Base-by-base conservation (phyloP, 139 green algal genomes). In the Haematococcus lacustris region DNA sequence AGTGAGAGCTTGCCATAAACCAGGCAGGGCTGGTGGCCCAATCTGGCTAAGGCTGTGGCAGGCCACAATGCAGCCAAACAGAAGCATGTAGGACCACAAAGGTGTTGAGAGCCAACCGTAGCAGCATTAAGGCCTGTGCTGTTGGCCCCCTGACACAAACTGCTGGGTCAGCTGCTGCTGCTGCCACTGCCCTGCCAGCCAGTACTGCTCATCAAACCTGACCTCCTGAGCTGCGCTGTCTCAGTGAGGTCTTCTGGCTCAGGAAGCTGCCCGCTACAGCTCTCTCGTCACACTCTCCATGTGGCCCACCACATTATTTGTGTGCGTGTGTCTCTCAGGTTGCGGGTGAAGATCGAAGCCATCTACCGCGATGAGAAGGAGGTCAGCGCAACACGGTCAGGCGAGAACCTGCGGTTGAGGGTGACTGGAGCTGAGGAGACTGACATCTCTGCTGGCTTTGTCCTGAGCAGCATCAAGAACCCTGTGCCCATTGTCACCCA, bases 281-380 rank as follows among this genome's bases (percentile, higher is more conserved):
- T 28, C 47, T 57, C n/a, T n/a, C n/a, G n/a, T n/a, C n/a, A n/a
- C n/a, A n/a, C n/a, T n/a, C n/a, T n/a, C n/a, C n/a, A n/a, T n/a
- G n/a, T 57, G 47, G 13, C 13, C 13, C 47, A 28, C 21, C 47
- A 21, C 21, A 21, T 57, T 57, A 21, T 57, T 57, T 57, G 47
- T 13, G 13, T 57, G 47, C 13, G 17, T 53, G 17, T 17, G 43
- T 53, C 9, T 17, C 9, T 26, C 69, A 80, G 74, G 70, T 71
- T 88, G 39, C 82, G 80, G 3, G 88, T 97, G 30, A 97, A 96
- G 83, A 91, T 99, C 59, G 78, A 90, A 30, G 84, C 80, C 5
- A 87, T 99, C 30, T 97, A 87, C 76, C 81, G 91, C 26, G 95
- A 99, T 73, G 95, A 97, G 70, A 83, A 86, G 43, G 95, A 98